A percentile compares a stretch with the other conserved stretches of the same genome.
Conservation (phyloP, 305 asterid genomes). For the Fraxinus nigra region DNA sequence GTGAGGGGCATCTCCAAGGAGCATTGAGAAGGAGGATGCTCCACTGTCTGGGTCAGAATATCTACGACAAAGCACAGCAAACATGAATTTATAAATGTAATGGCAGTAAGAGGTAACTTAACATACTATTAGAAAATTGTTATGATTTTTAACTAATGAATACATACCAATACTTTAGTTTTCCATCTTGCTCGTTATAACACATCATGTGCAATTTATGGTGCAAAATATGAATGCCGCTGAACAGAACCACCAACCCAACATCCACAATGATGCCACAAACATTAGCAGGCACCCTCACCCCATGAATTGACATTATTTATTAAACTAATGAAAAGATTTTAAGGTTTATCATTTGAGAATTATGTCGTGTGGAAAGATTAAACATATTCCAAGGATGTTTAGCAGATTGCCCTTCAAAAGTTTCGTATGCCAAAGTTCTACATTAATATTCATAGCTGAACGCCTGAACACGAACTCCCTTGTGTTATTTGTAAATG, state of each 20-base stretch:
- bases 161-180: background rate
- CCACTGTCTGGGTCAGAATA: slow-evolving; percentile 82
- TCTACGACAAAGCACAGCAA: slow-evolving; percentile 31
- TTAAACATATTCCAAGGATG: background rate
- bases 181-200: background rate
- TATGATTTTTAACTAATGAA: background rate
- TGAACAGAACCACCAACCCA: background rate
- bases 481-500: background rate
- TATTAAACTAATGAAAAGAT: background rate
- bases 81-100: background rate
- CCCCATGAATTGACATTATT: background rate
- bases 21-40: slow-evolving; percentile 87
- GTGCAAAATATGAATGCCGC: background rate
- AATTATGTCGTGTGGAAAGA: background rate
- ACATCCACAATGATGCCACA: background rate
- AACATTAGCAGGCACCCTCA: background rate
- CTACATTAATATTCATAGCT: background rate
- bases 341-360: background rate
- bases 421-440: background rate
- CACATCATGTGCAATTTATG: background rate
- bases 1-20: slow-evolving; percentile 96
- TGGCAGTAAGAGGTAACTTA: background rate
- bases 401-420: background rate
- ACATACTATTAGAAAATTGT: background rate
- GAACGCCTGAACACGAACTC: background rate